Base-by-base conservation (phyloP, 306 rosid species). In the Prunus armeniaca region DNA sequence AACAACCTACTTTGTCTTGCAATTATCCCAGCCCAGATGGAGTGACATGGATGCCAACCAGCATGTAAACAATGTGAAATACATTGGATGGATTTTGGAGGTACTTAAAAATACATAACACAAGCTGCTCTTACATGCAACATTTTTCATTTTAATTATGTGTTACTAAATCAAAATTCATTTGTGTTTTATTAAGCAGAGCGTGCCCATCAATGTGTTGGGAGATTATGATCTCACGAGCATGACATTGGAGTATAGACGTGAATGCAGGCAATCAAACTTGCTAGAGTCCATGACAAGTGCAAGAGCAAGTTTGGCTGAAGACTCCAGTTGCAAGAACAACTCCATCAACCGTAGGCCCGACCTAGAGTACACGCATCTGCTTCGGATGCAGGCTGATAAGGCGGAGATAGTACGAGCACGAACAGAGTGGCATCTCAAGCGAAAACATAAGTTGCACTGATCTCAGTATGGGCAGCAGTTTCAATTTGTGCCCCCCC, bases 61-160 rank as follows among this genome's bases (percentile, higher is more conserved):
- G 72, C 98, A 95, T 45, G 98, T 95, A 9, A 95, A 95, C 86
- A 95, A 95, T 71, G 98, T 92, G 56, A 95, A 88, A 82, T 95
- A 92, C 87, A 95, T 95, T 3, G 97, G 93, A n/a, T 95, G 98
- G 98, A 89, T 95, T 79, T 85, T 95, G 24, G 97, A 95, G 98
- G 97, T 90, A 87, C 20, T 7, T 43, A 61, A 52, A n/a, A 18
- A 22, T 4, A 7, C 28, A 4, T 67, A 20, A 22, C 61, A n/a
- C 61, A 55, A 55, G 14, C 43, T 38, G 43, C 43, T 38, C 43
- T 38, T 38, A 6, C 2, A 38, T 38, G 43, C 43, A 57, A 22
- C 63, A 57, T 22, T 56, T 20, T 56, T 24, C 27, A 56, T 12
- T 6, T 20, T 11, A 9, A 52, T 52, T 20, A 13, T 9, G 15